Percentiles rank a stretch among this genome's conserved stretches.
These are phyloP conservation scores for Pseudonectria buxi DNA, from an alignment of 2,329 filamentous ascomycete species.

Conservation along the genomic window DNA sequence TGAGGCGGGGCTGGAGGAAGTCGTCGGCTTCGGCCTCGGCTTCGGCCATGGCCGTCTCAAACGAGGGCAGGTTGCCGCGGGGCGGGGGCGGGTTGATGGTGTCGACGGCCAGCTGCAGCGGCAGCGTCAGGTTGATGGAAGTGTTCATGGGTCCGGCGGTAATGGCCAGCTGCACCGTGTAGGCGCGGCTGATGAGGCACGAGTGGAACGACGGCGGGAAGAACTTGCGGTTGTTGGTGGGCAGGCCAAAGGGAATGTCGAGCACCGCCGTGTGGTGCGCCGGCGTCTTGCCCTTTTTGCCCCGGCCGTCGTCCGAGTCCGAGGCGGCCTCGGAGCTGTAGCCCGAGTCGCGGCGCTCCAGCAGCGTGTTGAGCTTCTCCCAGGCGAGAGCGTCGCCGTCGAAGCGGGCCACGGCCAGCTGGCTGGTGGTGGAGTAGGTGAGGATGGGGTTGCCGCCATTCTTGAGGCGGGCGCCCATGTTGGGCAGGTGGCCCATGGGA, in stretches of 20 bases:
- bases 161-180: constrained; percentile 43
- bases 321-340: constrained; percentile 32
- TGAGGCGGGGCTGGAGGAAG: constrained; percentile 34
- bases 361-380: constrained; percentile 29
- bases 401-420: constrained; percentile 31
- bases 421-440: constrained; percentile 39
- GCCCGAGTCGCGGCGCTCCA: constrained; percentile 44
- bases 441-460: constrained; percentile 35
- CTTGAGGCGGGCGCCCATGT: constrained; percentile 39
- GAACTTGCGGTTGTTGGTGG: constrained; percentile 39
- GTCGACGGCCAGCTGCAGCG: constrained; percentile 45
- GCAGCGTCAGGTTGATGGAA: constrained; percentile 38
- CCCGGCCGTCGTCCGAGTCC: constrained; percentile 25
- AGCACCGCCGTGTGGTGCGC: constrained; percentile 37
- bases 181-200: constrained; percentile 50
- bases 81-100: constrained; percentile 23
- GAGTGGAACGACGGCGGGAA: constrained; percentile 53
- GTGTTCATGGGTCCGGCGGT: constrained; percentile 36
- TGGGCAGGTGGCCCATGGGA: constrained; percentile 41
- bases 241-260: constrained; percentile 42
- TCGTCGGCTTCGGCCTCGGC: constrained; percentile 38
- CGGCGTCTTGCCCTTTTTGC: constrained; percentile 23
- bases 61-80: constrained; percentile 37
- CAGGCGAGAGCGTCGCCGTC: constrained; percentile 30
- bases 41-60: constrained; percentile 40